phyloP scores from a whole-genome alignment of 805 yeast genomes.

The Debaryomyces castellii region DNA sequence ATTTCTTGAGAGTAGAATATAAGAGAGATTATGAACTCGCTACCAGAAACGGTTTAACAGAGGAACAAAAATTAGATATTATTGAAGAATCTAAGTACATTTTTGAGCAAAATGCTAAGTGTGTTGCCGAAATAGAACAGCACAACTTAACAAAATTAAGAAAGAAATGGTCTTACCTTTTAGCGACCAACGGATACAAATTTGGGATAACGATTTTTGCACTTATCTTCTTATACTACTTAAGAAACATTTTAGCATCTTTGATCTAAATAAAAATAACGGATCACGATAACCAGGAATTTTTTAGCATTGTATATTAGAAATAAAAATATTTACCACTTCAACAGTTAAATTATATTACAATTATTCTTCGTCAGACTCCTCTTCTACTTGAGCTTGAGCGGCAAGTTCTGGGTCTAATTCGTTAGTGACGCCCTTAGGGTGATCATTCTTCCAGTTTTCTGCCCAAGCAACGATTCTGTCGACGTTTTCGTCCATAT shows the following conservation, averaged over 20 bases:
- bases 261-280: conserved; percentile 7
- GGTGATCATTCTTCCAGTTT: conserved; percentile 65
- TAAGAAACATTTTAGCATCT: conserved; percentile 29
- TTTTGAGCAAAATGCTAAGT: conserved; percentile 58
- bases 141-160: conserved; percentile 61
- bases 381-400: conserved; percentile 7
- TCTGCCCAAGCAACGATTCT: conserved; percentile 74
- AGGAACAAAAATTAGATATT: conserved; percentile 66
- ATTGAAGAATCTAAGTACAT: conserved; percentile 67
- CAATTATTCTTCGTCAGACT: conserved; percentile 10
- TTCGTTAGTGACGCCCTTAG: conserved; percentile 33
- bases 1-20: conserved; percentile 60
- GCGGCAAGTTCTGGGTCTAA: conserved; percentile 16
- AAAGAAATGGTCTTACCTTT: conserved; percentile 53
- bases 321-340: background rate
- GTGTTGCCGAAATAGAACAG: conserved; percentile 65
- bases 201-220: conserved; percentile 31
- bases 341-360: conserved; percentile 5
- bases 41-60: conserved; percentile 70
- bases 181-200: conserved; percentile 53
- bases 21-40: conserved; percentile 76
- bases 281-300: background rate
- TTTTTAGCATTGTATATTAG: conserved; percentile 3
- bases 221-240: conserved; percentile 30
- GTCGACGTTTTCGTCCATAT: conserved; percentile 79